Evolutionary conservation across 805 yeast species (phyloP).

Genomic region (Teunomyces kruisii): DNA sequence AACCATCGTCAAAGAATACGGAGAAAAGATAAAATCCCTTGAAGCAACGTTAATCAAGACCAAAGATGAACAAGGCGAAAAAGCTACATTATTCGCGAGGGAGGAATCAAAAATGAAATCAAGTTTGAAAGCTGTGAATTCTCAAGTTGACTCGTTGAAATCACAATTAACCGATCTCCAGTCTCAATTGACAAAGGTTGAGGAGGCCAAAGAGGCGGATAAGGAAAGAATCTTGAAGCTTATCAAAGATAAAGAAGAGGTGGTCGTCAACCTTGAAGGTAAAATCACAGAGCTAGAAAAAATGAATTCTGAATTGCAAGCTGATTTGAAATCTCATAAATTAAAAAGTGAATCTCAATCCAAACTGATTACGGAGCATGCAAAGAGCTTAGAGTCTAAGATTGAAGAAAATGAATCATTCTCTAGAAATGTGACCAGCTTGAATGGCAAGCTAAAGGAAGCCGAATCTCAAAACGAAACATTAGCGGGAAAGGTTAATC

Average conservation of each 20-base stretch:
- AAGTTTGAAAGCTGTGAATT: conserved; percentile 7
- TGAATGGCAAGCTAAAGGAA: not conserved
- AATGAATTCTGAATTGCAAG: not conserved
- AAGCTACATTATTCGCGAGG: conserved; percentile 3
- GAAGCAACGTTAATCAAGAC: conserved; percentile 31
- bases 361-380: not conserved
- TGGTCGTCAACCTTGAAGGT: not conserved
- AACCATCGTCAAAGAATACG: conserved; percentile 47
- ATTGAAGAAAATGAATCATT: not conserved
- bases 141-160: conserved; percentile 11
- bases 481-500: not conserved
- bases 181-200: not conserved
- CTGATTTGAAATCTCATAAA: not conserved
- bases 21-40: conserved; percentile 42
- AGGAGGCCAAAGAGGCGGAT: not conserved
- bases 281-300: conserved; percentile 1
- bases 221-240: not conserved
- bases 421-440: not conserved
- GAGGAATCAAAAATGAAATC: conserved; percentile 11
- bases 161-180: conserved; percentile 7
- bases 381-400: not conserved
- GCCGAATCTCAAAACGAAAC: not conserved
- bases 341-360: not conserved
- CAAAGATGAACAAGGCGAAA: conserved; percentile 13
- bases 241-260: not conserved